Percentiles rank a stretch among this genome's conserved stretches.
These are phyloP conservation scores for Ganoderma lucidum DNA, from an alignment of 1,284 basidiomycete species.

Conservation along the genomic window DNA sequence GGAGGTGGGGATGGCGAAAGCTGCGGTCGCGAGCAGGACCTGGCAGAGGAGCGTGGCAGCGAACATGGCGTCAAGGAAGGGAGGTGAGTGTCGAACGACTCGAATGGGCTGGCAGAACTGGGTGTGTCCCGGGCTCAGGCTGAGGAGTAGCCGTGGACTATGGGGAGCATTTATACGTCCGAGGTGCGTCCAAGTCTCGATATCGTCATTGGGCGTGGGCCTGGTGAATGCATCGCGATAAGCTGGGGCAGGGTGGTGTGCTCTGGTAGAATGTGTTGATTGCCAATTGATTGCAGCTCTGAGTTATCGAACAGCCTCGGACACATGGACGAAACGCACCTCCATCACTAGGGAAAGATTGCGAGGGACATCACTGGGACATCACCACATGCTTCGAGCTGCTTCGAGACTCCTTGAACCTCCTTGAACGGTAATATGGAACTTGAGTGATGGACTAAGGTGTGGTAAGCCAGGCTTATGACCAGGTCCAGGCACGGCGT, in stretches of 20 bases:
- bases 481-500: no score
- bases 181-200: not conserved
- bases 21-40: conserved; percentile 34
- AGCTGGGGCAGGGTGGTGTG: not conserved
- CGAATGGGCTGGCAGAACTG: conserved; percentile 26
- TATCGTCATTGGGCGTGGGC: not conserved
- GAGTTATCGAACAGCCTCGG: not conserved
- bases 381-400: no score
- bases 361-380: no score
- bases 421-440: no score
- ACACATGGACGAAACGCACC: no score
- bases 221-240: not conserved
- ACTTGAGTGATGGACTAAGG: no score
- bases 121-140: conserved; percentile 11
- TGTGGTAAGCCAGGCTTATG: no score
- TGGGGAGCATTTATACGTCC: not conserved
- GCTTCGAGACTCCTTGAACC: no score
- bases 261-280: not conserved
- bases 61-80: conserved; percentile 25
- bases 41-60: conserved; percentile 30
- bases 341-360: no score
- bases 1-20: conserved; percentile 30
- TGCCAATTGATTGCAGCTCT: no score
- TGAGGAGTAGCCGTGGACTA: not conserved
- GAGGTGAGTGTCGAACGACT: conserved; percentile 25